These are phyloP conservation scores for Tricholoma matsutake DNA, from an alignment of 768 basidiomycete genomes.

Conservation along the genomic window DNA sequence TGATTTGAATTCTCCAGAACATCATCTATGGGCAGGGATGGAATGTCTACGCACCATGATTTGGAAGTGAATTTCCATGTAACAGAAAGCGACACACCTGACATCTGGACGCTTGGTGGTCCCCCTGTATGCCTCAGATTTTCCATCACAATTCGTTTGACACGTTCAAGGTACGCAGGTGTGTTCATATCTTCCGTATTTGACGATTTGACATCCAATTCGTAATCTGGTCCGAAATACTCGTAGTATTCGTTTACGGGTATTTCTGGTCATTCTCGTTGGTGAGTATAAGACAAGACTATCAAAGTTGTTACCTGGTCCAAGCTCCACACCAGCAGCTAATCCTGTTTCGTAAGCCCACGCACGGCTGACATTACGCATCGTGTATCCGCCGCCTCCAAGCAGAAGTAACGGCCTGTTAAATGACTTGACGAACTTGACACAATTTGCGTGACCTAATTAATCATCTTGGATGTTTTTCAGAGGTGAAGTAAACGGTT, in stretches of 20 bases:
- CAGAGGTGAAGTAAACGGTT: neutral
- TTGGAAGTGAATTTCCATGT: conserved; percentile 3
- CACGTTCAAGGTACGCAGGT: conserved; percentile 87
- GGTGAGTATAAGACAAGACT: neutral
- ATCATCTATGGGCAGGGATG: conserved; percentile 79
- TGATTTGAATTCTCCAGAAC: conserved; percentile 75
- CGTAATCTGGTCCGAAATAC: conserved; percentile 97
- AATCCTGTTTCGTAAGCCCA: conserved; percentile 99
- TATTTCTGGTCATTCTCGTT: conserved; percentile 51
- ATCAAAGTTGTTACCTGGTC: conserved; percentile 55
- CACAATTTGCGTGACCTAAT: conserved; percentile 93
- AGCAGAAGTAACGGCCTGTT: conserved; percentile 90
- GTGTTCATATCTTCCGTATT: conserved; percentile 97
- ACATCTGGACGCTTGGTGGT: conserved; percentile 91
- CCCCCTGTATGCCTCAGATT: conserved; percentile 83
- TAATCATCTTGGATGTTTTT: neutral
- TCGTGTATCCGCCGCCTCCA: conserved; percentile 97
- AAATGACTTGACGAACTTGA: conserved; percentile 95
- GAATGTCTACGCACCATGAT: conserved; percentile 58
- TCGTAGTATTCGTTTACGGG: conserved; percentile 99
- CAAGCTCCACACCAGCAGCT: conserved; percentile 95
- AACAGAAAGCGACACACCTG: conserved; percentile 42
- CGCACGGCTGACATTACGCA: conserved; percentile 93
- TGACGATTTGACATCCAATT: conserved; percentile 90
- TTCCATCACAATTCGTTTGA: conserved; percentile 89